These are phyloP conservation scores for Globisporangium viniferum DNA, from an alignment of 352 stramenopile genomes.

Conservation along the genomic window DNA sequence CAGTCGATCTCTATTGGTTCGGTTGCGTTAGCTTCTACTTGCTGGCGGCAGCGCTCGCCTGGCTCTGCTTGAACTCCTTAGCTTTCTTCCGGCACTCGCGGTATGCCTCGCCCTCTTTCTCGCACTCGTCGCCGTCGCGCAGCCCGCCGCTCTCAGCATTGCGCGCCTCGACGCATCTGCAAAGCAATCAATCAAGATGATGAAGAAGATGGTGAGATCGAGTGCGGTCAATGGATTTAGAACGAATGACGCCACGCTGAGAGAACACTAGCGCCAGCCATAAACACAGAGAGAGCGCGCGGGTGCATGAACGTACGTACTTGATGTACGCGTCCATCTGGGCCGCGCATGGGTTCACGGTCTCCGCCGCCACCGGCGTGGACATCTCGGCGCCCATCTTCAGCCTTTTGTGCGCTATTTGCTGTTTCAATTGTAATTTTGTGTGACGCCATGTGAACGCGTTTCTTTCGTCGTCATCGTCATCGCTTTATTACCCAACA, in stretches of 20 bases:
- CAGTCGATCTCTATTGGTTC: conserved; percentile 1
- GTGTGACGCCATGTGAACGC: background rate
- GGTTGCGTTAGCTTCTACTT: background rate
- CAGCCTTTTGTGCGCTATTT: background rate
- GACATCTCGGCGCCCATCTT: conserved; percentile 64
- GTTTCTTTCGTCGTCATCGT: conserved; percentile 7
- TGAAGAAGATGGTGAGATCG: conserved; percentile 6
- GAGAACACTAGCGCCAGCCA: background rate
- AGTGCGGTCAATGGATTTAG: background rate
- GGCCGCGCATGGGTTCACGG: conserved; percentile 43
- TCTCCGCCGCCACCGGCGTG: conserved; percentile 27
- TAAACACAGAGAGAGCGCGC: conserved; percentile 1
- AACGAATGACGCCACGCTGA: background rate
- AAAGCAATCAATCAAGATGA: background rate
- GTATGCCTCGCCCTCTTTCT: conserved; percentile 59
- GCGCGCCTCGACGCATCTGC: conserved; percentile 60
- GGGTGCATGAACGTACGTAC: conserved; percentile 28
- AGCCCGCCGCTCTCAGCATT: conserved; percentile 55
- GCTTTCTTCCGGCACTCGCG: conserved; percentile 53
- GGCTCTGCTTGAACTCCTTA: conserved; percentile 31
- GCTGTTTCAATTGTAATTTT: background rate
- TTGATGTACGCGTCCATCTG: conserved; percentile 77
- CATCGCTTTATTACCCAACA: background rate
- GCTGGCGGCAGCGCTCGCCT: conserved; percentile 16
- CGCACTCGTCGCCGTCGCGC: conserved; percentile 71